Evolutionary conservation across 2,329 filamentous ascomycete species (phyloP), one percentile per base, ranked within the genome.

Genomic region (Periconia macrospinosa): DNA sequence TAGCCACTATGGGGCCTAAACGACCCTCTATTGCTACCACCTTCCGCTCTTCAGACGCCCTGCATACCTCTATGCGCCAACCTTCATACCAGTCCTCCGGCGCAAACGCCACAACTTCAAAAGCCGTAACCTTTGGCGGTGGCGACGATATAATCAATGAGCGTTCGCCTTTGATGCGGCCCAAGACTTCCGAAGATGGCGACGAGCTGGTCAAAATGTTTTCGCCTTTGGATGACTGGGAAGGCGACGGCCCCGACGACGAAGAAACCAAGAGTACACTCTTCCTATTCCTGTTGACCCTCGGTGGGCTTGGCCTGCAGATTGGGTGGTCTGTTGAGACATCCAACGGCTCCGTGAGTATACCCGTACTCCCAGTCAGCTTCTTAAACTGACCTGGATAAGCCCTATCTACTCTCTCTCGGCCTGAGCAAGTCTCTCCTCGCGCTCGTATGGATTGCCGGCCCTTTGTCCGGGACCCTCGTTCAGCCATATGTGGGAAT

Each of bases 301-400:
- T 97, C 57, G 87, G 90, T 69, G 90, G 96, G 62, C 91, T 91
- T 55, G 93, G 85, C 20, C 79, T 97, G 57, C 93, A 97, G 76
- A 89, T 97, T 62, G 92, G 93, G 27, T 97, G 93, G 93, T 92
- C 92, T 1, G 92, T 96, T 41, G 93, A 97, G 74, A 81, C 96
- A 41, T 96, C 92, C 50, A 93, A 96, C 78, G 92, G 92, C 63
- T 96, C 93, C 49, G 82, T 84, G 71, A 67, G 81, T 75, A 17
- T 45, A 19, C 33, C 33, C 15, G 33, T 10, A 37, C 15, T 13
- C 11, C 6, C 33, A 37, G 33, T 13, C 33, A 37, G 15, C 11
- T n/a, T 13, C 33, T n/a, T n/a, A 14, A 15, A 19, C 23, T 54
- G 40, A 54, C 47, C 33, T 11, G 15, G 9, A 42, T 50, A 79